Evolutionary conservation across 768 basidiomycete genomes (phyloP).

Genomic region (Kwoniella newhampshirensis): DNA sequence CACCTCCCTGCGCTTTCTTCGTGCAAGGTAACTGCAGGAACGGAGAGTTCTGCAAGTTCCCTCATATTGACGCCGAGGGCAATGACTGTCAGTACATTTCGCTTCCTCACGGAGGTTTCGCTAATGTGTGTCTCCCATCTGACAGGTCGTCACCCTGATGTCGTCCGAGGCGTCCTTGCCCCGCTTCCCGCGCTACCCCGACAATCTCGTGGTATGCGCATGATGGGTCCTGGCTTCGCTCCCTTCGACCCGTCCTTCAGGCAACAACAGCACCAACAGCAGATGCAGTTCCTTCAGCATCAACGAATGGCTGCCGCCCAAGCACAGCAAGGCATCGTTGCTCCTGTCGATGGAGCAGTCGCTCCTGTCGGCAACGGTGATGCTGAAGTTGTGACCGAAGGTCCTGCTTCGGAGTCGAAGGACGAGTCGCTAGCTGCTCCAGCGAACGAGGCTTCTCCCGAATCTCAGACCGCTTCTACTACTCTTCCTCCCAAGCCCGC

Average conservation of each 20-base stretch:
- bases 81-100: slow-evolving; percentile 45
- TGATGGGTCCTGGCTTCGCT: slow-evolving; percentile 26
- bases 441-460: background rate
- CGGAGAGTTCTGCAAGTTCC: slow-evolving; percentile 54
- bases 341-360: slow-evolving; percentile 1
- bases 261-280: slow-evolving; percentile 36
- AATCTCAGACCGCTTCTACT: slow-evolving; percentile 1
- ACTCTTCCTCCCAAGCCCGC: slow-evolving; percentile 35
- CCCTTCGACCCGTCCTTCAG: slow-evolving; percentile 37
- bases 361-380: slow-evolving; percentile 3
- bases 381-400: slow-evolving; percentile 7
- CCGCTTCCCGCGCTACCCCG: slow-evolving; percentile 41
- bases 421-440: background rate
- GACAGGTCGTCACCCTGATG: slow-evolving; percentile 51
- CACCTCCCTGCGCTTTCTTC: slow-evolving; percentile 51
- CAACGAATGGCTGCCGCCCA: slow-evolving; percentile 31
- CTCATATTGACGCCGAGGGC: slow-evolving; percentile 52
- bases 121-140: background rate
- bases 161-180: slow-evolving; percentile 49
- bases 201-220: slow-evolving; percentile 31
- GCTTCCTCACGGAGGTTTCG: background rate
- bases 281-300: slow-evolving; percentile 32
- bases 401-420: slow-evolving; percentile 5
- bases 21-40: slow-evolving; percentile 50
- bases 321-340: slow-evolving; percentile 18